Base-by-base conservation (phyloP, 306 rosid species). In the Quercus rubra region DNA sequence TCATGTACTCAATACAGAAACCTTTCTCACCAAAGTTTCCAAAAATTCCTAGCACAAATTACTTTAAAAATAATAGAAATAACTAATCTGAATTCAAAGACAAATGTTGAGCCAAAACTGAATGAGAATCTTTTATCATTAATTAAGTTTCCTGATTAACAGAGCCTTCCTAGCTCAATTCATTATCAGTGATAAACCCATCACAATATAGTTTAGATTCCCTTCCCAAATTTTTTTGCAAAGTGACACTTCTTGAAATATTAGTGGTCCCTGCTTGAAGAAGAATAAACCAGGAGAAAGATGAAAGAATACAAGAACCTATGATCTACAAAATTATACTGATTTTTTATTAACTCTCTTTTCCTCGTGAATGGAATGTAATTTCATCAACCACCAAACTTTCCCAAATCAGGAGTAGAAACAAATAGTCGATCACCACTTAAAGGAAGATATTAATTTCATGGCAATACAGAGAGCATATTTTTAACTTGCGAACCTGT, bases 401-500 rank as follows among this genome's bases (percentile, higher is more conserved):
- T 12, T n/a, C 25, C 17, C 55, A 63, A 30, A 20, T 31, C 59
- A 71, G 30, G 59, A 57, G 51, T 12, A 49, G 35, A 70, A 51
- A 78, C 51, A 12, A 57, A 55, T 35, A 55, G 15, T 15, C 35
- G 11, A 62, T 52, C 20, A 69, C 56, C 61, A 18, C 25, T 19
- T 55, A 30, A 35, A 31, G 52, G 13, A 15, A 84, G 9, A 31
- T 73, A 73, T 18, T 55, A 74, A 27, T 20, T 81, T 69, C 33
- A 74, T 56, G 43, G 55, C 49, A 79, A 71, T 68, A 21, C 38
- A 59, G 17, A 23, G 21, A 66, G 74, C 70, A 74, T 70, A 73
- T 51, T 71, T 74, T 64, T 23, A 63, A 57, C 33, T 49, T 80
- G 30, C 9, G 61, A 64, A 95, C 99, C 99, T 95, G 97, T 77